Base-by-base conservation (phyloP, 192 early-diverging fungal species). In the Podila minutissima region DNA sequence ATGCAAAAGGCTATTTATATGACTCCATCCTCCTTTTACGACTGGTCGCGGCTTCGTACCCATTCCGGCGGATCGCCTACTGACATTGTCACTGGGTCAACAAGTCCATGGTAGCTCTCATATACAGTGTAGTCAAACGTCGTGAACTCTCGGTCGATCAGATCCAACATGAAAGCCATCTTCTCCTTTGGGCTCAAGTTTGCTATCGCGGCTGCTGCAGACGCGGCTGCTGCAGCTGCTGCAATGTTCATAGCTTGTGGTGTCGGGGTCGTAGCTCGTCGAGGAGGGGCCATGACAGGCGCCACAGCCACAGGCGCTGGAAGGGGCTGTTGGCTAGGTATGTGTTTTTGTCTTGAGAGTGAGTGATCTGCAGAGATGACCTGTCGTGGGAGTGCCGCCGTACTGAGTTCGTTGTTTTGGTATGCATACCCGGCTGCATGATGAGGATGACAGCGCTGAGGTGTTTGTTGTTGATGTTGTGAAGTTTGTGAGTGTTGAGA, bases 81-180 rank as follows among this genome's bases (percentile, higher is more conserved):
- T 35, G 87, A 87, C 83, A 76, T 87, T 0, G 83, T 87, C 17
- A 86, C 82, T 33, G 87, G 92, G 62, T 92, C 92, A n/a, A 91
- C 79, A 50, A 91, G 88, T 0, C 90, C 88, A 64, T 89, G 82
- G 72, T 94, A 94, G 51, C 88, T 85, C 57, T 96, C 94, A 82
- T 90, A 94, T 51, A 96, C 90, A 49, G 91, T 89, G 72, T 90
- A 96, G 81, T 96, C 95, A 86, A 95, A 97, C n/a, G 88, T 73
- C 28, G 89, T 88, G 75, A 96, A 97, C 32, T 89, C 77, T n/a
- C 86, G 88, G 66, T 93, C 85, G 28, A 97, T 92, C 20, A 88
- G 77, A 28, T 91, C 77, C 77, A 81, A 58, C 46, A 65, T 65
- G 28, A 63, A 72, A 8, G 35, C 55, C 31, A 73, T 55, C 57